Conservation (phyloP, 2,329 filamentous ascomycete genomes). For the Zymoseptoria crescenta region DNA sequence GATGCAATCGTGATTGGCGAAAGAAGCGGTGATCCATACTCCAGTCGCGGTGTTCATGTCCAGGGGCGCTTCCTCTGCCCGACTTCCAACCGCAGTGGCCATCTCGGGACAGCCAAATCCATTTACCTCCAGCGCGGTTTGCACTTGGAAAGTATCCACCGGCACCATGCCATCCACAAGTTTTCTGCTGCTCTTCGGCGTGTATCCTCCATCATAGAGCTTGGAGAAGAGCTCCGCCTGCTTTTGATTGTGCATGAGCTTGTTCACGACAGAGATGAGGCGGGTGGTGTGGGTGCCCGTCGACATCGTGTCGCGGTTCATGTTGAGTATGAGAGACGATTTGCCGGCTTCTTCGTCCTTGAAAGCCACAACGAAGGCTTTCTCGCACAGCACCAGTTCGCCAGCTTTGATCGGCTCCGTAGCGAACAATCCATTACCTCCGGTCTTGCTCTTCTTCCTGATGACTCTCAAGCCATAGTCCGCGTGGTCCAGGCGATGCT, state of each 20-base stretch:
- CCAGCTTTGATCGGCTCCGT: conserved; percentile 31
- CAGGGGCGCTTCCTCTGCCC: too few relatives aligned
- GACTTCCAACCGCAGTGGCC: too few relatives aligned
- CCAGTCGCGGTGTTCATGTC: too few relatives aligned
- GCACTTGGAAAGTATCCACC: conserved; percentile 13
- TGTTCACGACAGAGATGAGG: conserved; percentile 12
- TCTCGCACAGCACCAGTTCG: conserved; percentile 36
- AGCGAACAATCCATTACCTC: conserved; percentile 39
- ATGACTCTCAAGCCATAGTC: conserved; percentile 12
- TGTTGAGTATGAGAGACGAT: too few relatives aligned
- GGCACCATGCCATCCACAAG: conserved; percentile 13
- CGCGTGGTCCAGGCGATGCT: conserved; percentile 15
- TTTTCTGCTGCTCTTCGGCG: neutral
- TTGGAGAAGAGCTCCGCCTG: conserved; percentile 9
- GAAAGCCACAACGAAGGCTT: conserved; percentile 16
- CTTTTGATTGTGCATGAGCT: conserved; percentile 12
- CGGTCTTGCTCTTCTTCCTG: conserved; percentile 20
- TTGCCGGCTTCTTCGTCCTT: too few relatives aligned
- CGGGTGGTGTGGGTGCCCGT: conserved; percentile 10
- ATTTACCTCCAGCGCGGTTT: conserved; percentile 14
- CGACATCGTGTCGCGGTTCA: conserved; percentile 6
- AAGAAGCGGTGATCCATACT: conserved; percentile 43
- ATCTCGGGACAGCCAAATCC: conserved; percentile 10
- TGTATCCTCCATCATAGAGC: conserved; percentile 14
- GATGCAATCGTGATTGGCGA: conserved; percentile 48